Percentiles rank a stretch among this genome's conserved stretches.
Evolutionary conservation across 2,329 filamentous ascomycete genomes (phyloP).

Genomic region (Samsoniella hepiali): DNA sequence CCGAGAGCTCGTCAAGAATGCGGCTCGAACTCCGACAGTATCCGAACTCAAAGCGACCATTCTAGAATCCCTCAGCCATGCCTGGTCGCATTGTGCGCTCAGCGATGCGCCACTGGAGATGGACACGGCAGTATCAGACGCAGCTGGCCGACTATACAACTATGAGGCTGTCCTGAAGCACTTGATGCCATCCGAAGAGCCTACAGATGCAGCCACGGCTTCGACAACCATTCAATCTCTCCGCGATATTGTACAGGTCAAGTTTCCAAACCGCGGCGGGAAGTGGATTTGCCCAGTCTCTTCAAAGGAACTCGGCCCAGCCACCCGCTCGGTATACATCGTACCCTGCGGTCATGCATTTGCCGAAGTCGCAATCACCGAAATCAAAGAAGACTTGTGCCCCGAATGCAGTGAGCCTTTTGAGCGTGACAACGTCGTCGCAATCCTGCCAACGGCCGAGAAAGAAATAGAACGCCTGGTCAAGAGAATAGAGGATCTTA

Average conservation of each 20-base stretch:
- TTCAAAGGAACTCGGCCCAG: slow-evolving; percentile 77
- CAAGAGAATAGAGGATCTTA: slow-evolving; percentile 65
- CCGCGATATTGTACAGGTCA: slow-evolving; percentile 82
- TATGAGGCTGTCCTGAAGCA: slow-evolving; percentile 81
- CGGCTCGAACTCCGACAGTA: slow-evolving; percentile 75
- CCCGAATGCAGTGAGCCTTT: slow-evolving; percentile 76
- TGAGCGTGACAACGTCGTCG: slow-evolving; percentile 70
- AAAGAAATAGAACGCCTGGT: slow-evolving; percentile 67
- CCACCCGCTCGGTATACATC: slow-evolving; percentile 78
- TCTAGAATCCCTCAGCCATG: slow-evolving; percentile 79
- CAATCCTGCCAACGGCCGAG: slow-evolving; percentile 70
- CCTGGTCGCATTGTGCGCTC: slow-evolving; percentile 85
- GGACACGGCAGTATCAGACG: slow-evolving; percentile 79
- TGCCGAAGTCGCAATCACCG: slow-evolving; percentile 78
- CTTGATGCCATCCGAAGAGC: slow-evolving; percentile 57
- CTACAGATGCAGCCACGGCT: slow-evolving; percentile 45
- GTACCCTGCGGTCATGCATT: slow-evolving; percentile 96
- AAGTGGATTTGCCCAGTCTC: slow-evolving; percentile 84
- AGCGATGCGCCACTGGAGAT: slow-evolving; percentile 69
- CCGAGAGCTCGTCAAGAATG: slow-evolving; percentile 92
- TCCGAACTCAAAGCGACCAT: slow-evolving; percentile 86
- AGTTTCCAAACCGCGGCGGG: slow-evolving; percentile 56
- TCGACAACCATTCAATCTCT: slow-evolving; percentile 69
- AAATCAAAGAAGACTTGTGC: slow-evolving; percentile 63
- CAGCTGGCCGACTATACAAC: slow-evolving; percentile 82